Base-by-base conservation (phyloP, 1,284 basidiomycete species). In the Ceratobasidium sp. region DNA sequence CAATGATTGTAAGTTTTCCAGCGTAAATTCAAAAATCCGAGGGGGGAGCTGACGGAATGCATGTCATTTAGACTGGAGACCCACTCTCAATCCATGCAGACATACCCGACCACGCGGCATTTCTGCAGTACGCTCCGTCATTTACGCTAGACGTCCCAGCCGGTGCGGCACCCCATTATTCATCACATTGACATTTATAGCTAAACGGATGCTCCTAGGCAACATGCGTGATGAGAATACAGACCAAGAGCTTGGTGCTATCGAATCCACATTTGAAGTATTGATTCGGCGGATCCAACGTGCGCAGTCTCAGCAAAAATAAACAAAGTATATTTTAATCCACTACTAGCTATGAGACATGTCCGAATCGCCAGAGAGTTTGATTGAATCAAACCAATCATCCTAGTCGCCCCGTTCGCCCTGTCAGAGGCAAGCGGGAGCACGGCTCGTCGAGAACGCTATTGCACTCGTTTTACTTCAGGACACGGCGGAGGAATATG, bases 111-210 rank as follows among this genome's bases (percentile, higher is more conserved):
- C 93, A 95, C 82, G 83, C 85, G 0, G 87, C 87, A 1, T 94
- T 94, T 80, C 91, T 90, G 0, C 82, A 88, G 6, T 96, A 95
- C 82, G 91, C 87, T 10, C 95, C 94, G 0, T 92, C 91, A 0
- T 96, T 96, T 82, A 92, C 89, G 0, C 86, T 96, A 48, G 94
- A 95, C 80, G 90, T 96, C 0, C 89, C 91, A 0, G 75, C 81
- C 40, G 83, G 85, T 84, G 71, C 78, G 84, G 80, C 28, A 46
- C 33, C 4, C 13, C 28, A 46, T 62, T 42, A 42, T 33, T 33
- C 57, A n/a, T 46, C 33, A 20, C 15, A 38, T 33, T 44, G 44
- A 17, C 50, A 44, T 50, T 54, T 28, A 61, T 56, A 70, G 50
- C n/a, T 65, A 33, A 59, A 26, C 38, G 10, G 6, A 42, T 38